phyloP scores from a whole-genome alignment of 352 stramenopile genomes.

The Pelagophyceae sp. region DNA sequence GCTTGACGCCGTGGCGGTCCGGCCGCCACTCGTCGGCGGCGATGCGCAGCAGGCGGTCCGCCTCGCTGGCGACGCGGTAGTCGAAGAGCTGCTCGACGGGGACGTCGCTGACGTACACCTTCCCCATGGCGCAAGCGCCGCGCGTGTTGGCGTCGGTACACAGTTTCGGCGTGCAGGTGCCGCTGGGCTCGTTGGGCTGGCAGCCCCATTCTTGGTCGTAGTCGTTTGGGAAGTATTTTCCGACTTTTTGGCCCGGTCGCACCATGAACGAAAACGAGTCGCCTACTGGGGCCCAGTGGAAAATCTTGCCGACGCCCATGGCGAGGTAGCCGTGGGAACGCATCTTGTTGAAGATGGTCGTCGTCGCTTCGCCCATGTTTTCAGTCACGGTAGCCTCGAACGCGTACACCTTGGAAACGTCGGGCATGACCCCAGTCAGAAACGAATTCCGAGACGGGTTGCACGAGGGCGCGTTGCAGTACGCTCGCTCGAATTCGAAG shows the following conservation, averaged over 20 bases:
- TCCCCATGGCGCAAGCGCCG: background rate
- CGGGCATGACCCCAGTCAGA: constrained; percentile 20
- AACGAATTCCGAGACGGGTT: constrained; percentile 27
- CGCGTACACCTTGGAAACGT: constrained; percentile 23
- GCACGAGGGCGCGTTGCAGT: constrained; percentile 24
- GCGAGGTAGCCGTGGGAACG: constrained; percentile 17
- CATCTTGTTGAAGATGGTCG: constrained; percentile 15
- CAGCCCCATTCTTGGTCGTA: constrained; percentile 18
- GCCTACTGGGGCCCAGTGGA: constrained; percentile 21
- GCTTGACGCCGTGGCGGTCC: background rate
- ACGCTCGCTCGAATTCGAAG: constrained; percentile 4
- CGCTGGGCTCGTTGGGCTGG: background rate
- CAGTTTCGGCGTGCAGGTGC: background rate
- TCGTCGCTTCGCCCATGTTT: background rate
- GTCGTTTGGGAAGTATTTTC: constrained; percentile 11
- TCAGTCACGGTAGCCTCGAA: background rate
- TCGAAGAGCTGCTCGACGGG: background rate
- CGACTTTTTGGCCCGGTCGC: background rate
- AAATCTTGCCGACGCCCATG: constrained; percentile 27
- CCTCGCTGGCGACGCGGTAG: background rate
- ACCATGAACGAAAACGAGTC: background rate
- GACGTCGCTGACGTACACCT: background rate
- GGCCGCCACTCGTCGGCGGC: background rate
- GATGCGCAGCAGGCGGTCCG: background rate
- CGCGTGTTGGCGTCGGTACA: background rate